Evolutionary conservation across 768 basidiomycete species (phyloP).

Genomic region (Pulveroboletus sp.): DNA sequence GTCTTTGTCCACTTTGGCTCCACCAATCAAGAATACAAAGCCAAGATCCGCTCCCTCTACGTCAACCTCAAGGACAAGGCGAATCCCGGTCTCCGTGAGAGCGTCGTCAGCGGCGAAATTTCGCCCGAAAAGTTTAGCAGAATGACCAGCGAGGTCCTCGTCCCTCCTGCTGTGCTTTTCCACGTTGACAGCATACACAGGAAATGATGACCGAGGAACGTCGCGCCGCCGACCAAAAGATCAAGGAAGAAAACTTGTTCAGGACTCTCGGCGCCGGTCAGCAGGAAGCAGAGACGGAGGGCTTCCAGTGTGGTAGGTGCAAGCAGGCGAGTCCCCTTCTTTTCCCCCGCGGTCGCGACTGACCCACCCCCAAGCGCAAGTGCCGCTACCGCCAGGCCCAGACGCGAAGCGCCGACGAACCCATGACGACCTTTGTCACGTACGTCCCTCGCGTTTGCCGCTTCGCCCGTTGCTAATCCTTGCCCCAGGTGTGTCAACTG

Average conservation of each 20-base stretch:
- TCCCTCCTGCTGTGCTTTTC: background rate
- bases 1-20: constrained; percentile 46
- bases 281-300: constrained; percentile 91
- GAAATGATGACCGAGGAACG: constrained; percentile 96
- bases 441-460: constrained; percentile 33
- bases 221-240: constrained; percentile 76
- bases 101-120: constrained; percentile 80
- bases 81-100: constrained; percentile 82
- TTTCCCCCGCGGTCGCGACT: background rate
- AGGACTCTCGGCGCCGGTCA: constrained; percentile 88
- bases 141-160: constrained; percentile 73
- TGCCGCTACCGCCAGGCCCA: constrained; percentile 94
- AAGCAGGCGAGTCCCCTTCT: constrained; percentile 62
- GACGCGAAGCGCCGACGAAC: constrained; percentile 96
- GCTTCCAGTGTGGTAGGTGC: constrained; percentile 95
- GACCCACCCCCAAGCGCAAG: constrained; percentile 51
- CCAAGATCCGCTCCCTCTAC: constrained; percentile 82
- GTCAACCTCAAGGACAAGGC: constrained; percentile 95
- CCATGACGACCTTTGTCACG: constrained; percentile 98
- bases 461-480: background rate
- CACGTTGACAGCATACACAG: constrained; percentile 41
- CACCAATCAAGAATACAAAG: constrained; percentile 53
- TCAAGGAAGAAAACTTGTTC: constrained; percentile 83
- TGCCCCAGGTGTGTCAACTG: constrained; percentile 62
- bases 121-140: constrained; percentile 62